Evolutionary conservation across 2,329 filamentous ascomycete genomes (phyloP), one percentile per base, ranked within the genome.

Genomic region (Amauroascus niger): DNA sequence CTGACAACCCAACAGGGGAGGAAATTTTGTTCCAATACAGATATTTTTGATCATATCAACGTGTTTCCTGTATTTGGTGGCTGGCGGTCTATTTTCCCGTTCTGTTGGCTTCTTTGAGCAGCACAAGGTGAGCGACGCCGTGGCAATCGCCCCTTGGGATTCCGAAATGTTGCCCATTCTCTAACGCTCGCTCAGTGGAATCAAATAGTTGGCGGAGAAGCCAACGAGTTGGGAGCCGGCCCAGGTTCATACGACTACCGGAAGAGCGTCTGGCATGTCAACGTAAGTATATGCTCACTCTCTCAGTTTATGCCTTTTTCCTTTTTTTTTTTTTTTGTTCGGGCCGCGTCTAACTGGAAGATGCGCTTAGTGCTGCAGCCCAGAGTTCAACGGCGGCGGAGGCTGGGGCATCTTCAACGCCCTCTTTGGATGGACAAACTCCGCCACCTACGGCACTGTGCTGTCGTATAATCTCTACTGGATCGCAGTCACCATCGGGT

Each of bases 401-500:
- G 87, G 86, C 43, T 95, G 88, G 88, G 87, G 87, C 53, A 82
- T 95, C 60, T 88, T 95, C 76, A 91, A 94, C 62, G 82, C 87
- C 55, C 76, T 95, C 51, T 76, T 95, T 9, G 88, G 89, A 55
- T 95, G 89, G 89, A 80, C 82, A 57, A 95, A 95, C 72, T 88
- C 86, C 11, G 89, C 87, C 4, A 94, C 88, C 1, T 89, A 91
- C 62, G 88, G 88, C 49, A 90, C 87, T 1, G 85, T 95, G 59
- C 82, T 95, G 58, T 83, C 86, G 1, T 95, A 95, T 73, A 94
- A 93, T 66, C 55, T 91, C 14, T 95, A 95, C 73, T 95, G 88
- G 89, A 70, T 93, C 49, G 75, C 74, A 7, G 76, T 88, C 59
- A 88, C 89, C 54, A 57, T 75, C 14, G 77, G 76, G 4, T 87